These are phyloP conservation scores for Xylariaceae sp. DNA, from an alignment of 2,329 filamentous ascomycete species.

Conservation along the genomic window DNA sequence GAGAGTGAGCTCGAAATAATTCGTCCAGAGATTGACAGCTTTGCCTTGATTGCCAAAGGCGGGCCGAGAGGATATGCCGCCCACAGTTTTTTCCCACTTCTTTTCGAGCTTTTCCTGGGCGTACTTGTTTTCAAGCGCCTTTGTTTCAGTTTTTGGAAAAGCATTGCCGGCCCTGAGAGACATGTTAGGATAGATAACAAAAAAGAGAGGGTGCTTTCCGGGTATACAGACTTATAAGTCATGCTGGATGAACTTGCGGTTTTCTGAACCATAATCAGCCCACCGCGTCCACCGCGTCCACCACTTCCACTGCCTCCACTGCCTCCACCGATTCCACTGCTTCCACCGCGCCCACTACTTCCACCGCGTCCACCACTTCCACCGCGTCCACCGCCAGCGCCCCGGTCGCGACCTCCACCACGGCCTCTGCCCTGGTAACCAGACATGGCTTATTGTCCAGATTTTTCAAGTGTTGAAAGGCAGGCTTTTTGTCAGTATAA, in stretches of 20 bases:
- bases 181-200: slow-evolving; percentile 4
- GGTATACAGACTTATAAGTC: slow-evolving; percentile 29
- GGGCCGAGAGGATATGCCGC: slow-evolving; percentile 33
- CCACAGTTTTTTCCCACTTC: too few relatives aligned
- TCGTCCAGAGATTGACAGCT: slow-evolving; percentile 44
- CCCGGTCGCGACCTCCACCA: slow-evolving; percentile 2
- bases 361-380: background rate
- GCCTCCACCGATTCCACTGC: background rate
- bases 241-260: slow-evolving; percentile 18
- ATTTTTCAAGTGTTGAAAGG: background rate
- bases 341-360: background rate
- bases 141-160: slow-evolving; percentile 28
- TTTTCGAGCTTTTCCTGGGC: slow-evolving; percentile 25
- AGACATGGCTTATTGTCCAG: background rate
- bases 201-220: background rate
- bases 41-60: slow-evolving; percentile 42
- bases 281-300: slow-evolving; percentile 9
- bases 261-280: background rate
- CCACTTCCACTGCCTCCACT: slow-evolving; percentile 16
- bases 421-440: background rate
- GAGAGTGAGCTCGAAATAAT: slow-evolving; percentile 42
- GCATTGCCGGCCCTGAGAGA: slow-evolving; percentile 13
- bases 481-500: background rate
- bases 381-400: background rate
- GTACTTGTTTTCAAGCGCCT: slow-evolving; percentile 38